Conservation (phyloP, 805 yeast genomes). For the Saitoella complicata region DNA sequence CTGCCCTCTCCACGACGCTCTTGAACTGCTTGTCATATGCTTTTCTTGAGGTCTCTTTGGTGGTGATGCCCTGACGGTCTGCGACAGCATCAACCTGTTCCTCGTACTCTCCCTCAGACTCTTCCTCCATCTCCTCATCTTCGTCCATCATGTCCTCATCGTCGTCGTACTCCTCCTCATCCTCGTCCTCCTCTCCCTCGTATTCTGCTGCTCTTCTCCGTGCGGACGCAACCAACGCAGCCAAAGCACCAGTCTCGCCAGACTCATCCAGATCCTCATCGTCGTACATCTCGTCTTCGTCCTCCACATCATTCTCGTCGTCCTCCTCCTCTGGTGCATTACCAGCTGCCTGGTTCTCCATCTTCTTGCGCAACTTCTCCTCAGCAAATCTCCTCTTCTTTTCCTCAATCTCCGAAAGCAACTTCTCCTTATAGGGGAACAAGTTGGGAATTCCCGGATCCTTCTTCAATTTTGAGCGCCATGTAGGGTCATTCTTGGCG, state of each 20-base stretch:
- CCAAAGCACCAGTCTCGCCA: not conserved
- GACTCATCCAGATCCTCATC: not conserved
- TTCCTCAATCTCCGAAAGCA: conserved; percentile 39
- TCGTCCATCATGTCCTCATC: conserved; percentile 13
- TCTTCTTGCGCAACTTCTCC: conserved; percentile 19
- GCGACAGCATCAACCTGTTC: conserved; percentile 30
- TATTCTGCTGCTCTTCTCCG: conserved; percentile 15
- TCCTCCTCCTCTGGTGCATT: not conserved
- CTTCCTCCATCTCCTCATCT: conserved; percentile 17
- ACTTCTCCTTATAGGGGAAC: conserved; percentile 84
- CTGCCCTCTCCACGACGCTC: conserved; percentile 81
- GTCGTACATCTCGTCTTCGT: conserved; percentile 1
- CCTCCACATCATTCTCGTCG: conserved; percentile 1
- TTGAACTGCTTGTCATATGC: conserved; percentile 91
- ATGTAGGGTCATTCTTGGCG: conserved; percentile 80
- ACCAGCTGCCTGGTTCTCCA: not conserved
- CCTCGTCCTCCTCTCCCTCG: conserved; percentile 23
- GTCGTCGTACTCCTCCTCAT: conserved; percentile 18
- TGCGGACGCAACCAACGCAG: not conserved
- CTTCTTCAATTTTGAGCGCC: conserved; percentile 72
- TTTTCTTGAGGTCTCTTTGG: conserved; percentile 31
- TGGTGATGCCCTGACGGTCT: conserved; percentile 22
- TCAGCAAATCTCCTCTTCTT: conserved; percentile 31
- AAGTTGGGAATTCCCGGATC: conserved; percentile 92
- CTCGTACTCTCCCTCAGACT: conserved; percentile 22